Evolutionary conservation across 1,284 basidiomycete genomes (phyloP), one percentile per base, ranked within the genome.

Genomic region (Moesziomyces sp.): DNA sequence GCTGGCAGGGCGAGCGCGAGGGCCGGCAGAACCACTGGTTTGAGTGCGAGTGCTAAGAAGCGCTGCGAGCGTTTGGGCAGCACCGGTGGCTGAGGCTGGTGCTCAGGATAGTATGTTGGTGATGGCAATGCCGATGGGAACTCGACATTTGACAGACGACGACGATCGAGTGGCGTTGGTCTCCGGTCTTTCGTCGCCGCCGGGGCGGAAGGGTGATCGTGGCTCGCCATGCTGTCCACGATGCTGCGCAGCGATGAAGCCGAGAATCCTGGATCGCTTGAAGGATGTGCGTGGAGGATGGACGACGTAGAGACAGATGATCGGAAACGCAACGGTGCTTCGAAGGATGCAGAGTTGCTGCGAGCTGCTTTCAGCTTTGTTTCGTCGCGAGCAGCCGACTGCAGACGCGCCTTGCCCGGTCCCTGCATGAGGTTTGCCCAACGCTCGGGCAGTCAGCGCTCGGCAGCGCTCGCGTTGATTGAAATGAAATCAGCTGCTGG

Each of bases 1-100:
- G 63, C 58, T 21, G 77, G 79, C 14, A 80, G 30, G 13, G 76
- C 80, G 24, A 79, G 42, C 2, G 58, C 59, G 26, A 80, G 65
- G 18, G 73, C 54, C 13, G 79, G 79, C 8, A 80, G 42, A 2
- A 81, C 69, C 14, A 72, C 26, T 13, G 65, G 60, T 48, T 74
- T 74, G 42, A 79, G 75, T 18, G 74, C 50, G 16, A 65, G 44
- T n/a, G 68, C 71, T 4, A 77, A 47, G 42, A 64, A 66, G 16
- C 68, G 58, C 26, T 70, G 73, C 34, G 63, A 58, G 23, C 61
- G 52, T 28, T 68, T 67, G 19, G 73, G 67, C 23, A 65, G 24
- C 1, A 62, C 23, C 2, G 68, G 73, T 9, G 73, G 50, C 42
- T 57, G 55, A 3, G 58, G 57, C 14, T 58, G 44, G 19, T 67